Percentiles rank a stretch among this genome's conserved stretches.
phyloP scores from a whole-genome alignment of 176 grass and related monocot species.

The Urochloa ruziziensis region DNA sequence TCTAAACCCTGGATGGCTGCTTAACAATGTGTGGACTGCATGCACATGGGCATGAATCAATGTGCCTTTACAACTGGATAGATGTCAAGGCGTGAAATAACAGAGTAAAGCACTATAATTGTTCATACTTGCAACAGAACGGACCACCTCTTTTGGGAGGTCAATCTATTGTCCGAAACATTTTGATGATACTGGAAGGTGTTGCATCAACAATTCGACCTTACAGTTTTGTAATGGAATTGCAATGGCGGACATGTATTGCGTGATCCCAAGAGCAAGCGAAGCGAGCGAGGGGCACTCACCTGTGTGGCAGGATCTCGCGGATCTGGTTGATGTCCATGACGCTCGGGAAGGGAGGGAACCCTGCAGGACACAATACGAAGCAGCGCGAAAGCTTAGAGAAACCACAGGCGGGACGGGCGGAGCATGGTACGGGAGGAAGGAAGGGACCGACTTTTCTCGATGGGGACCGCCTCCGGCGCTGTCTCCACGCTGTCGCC shows the following conservation, averaged over 20 bases:
- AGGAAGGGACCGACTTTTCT: constrained; percentile 55
- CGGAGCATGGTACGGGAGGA: background rate
- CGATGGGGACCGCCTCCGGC: constrained; percentile 49
- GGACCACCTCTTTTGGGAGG: background rate
- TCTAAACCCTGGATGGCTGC: background rate
- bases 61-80: background rate
- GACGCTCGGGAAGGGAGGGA: constrained; percentile 49
- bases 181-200: background rate
- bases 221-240: background rate
- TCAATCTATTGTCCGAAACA: background rate
- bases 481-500: constrained; percentile 17
- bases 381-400: background rate
- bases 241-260: background rate
- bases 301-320: constrained; percentile 55
- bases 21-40: background rate
- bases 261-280: background rate
- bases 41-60: background rate
- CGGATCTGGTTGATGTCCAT: constrained; percentile 71
- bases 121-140: background rate
- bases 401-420: background rate
- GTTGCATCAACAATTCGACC: background rate
- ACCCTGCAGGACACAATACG: constrained; percentile 19
- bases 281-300: background rate
- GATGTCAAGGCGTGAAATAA: background rate
- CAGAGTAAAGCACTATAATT: background rate